Evolutionary conservation across 2,329 filamentous ascomycete genomes (phyloP), one percentile per base, ranked within the genome.

Genomic region (Verticillium nonalfalfae): DNA sequence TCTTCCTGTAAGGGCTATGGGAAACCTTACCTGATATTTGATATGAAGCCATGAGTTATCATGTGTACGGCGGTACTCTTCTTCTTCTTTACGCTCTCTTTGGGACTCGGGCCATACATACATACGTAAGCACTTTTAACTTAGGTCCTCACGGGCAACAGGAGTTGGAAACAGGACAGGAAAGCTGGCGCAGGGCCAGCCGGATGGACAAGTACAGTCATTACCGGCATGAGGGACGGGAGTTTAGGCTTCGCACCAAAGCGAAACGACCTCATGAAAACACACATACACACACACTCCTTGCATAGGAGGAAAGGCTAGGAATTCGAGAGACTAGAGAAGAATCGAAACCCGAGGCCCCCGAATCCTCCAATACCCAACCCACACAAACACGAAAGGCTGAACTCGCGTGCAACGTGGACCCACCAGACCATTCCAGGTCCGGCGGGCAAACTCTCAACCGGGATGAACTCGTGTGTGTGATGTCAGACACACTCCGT

Each of bases 1-100:
- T 80, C 3, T 54, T 64, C 33, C 15, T 63, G 34, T 65, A 52
- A 59, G 18, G 6, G 26, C 26, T 35, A 11, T 11, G n/a, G 2
- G n/a, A n/a, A 40, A 50, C 10, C 40, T 7, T 6, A 50, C n/a
- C 11, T n/a, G n/a, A n/a, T n/a, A n/a, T n/a, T 18, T 21, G 40
- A 9, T 18, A 26, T 13, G 40, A 11, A 7, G 35, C 35, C 35
- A 36, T 36, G 35, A 36, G 6, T 5, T 11, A 26, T 50, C 7
- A 50, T 50, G 18, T 50, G 21, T 21, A 21, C 9, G n/a, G 7
- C 40, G 18, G 40, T 21, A 26, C 21, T n/a, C n/a, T n/a, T 50
- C 40, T 50, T 50, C 40, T 50, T 50, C 40, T 50, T 50, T n/a
- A 50, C 40, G n/a, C 40, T 50, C 40, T 26, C 40, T 50, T n/a